These are phyloP conservation scores for Trichophyton rubrum DNA, from an alignment of 2,329 filamentous ascomycete genomes.

Conservation along the genomic window DNA sequence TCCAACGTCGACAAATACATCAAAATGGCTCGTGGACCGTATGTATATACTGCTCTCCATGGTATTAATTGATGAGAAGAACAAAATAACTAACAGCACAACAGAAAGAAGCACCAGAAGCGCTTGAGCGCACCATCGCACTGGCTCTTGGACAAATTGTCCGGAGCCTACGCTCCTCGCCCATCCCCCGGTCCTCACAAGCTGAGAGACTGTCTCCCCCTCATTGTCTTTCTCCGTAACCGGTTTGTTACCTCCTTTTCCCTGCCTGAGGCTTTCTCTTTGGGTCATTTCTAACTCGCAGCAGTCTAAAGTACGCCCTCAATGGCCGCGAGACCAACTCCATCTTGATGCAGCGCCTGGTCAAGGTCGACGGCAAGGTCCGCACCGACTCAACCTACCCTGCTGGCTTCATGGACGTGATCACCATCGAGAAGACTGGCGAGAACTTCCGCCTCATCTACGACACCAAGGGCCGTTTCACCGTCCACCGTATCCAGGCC, in stretches of 20 bases:
- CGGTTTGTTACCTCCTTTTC: slow-evolving; percentile 30
- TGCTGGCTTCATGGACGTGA: slow-evolving; percentile 98
- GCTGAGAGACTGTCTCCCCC: slow-evolving; percentile 94
- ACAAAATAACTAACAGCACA: not conserved
- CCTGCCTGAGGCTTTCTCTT: no score
- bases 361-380: slow-evolving; percentile 99
- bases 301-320: slow-evolving; percentile 97
- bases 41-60: slow-evolving; percentile 25
- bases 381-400: slow-evolving; percentile 98
- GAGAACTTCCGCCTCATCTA: slow-evolving; percentile 99
- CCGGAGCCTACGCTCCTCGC: slow-evolving; percentile 66
- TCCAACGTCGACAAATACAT: slow-evolving; percentile 21
- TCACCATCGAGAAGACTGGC: slow-evolving; percentile 98
- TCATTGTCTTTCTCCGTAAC: slow-evolving; percentile 94
- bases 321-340: slow-evolving; percentile 95
- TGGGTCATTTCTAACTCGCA: slow-evolving; percentile 21
- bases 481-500: slow-evolving; percentile 95
- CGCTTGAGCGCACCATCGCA: slow-evolving; percentile 96
- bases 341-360: slow-evolving; percentile 97
- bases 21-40: slow-evolving; percentile 48
- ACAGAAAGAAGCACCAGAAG: slow-evolving; percentile 99
- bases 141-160: slow-evolving; percentile 99
- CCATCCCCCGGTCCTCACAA: slow-evolving; percentile 88
- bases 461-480: slow-evolving; percentile 99
- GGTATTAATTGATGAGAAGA: not conserved